Conservation (phyloP, 306 rosid genomes). For the Morella rubra region DNA sequence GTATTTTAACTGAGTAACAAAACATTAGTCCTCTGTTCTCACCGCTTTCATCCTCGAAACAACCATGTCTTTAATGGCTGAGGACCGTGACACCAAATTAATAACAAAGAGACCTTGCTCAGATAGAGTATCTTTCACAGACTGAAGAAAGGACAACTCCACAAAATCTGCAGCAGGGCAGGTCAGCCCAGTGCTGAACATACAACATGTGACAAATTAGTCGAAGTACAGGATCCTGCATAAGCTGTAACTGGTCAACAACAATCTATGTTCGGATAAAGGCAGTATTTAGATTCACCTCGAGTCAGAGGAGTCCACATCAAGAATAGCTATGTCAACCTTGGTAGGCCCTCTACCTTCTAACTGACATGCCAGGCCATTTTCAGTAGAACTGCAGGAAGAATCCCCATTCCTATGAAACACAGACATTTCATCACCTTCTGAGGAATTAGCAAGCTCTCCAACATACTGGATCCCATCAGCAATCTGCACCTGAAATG, state of each 20-base stretch:
- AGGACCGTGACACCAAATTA: conserved; percentile 87
- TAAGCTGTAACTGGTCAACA: conserved; percentile 13
- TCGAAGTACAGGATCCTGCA: conserved; percentile 19
- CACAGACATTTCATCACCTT: conserved; percentile 22
- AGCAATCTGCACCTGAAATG: conserved; percentile 75
- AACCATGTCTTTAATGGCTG: conserved; percentile 58
- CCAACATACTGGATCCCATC: conserved; percentile 84
- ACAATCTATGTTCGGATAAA: conserved; percentile 1
- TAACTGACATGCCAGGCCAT: conserved; percentile 27
- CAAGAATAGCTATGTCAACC: conserved; percentile 77
- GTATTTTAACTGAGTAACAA: conserved; percentile 19
- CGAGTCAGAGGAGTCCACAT: conserved; percentile 86
- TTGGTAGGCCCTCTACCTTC: conserved; percentile 37
- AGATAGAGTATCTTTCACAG: conserved; percentile 61
- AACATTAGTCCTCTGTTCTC: conserved; percentile 26
- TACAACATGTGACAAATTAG: conserved; percentile 20
- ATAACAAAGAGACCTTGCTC: conserved; percentile 74
- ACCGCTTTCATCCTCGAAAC: conserved; percentile 79
- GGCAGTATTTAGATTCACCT: conserved; percentile 55
- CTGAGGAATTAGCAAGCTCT: conserved; percentile 36
- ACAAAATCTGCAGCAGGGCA: conserved; percentile 85
- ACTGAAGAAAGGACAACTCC: conserved; percentile 70
- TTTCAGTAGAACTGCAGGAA: conserved; percentile 26
- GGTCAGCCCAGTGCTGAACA: conserved; percentile 74
- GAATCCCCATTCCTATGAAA: conserved; percentile 26